Evolutionary conservation across 805 yeast genomes (phyloP), one percentile per base, ranked within the genome.

Genomic region (Lipomyces spencermartinsiae): DNA sequence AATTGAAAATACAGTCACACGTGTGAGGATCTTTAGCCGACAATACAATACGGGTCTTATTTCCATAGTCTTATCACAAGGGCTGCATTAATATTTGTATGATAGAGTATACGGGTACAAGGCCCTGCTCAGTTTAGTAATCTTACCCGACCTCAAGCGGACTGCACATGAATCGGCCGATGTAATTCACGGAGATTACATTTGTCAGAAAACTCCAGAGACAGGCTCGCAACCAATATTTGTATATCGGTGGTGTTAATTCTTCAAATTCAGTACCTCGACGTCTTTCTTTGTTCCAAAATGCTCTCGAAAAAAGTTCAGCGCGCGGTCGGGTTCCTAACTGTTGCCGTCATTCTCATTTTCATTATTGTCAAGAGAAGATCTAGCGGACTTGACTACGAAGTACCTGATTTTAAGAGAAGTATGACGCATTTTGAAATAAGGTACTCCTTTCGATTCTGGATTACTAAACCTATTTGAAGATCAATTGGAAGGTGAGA

Each of bases 401-500:
- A 59, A n/a, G 68, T 68, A 12, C 69, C 68, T 49, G 65, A 68
- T 34, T 65, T 62, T 56, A 59, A 55, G 39, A 56, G 59, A 14
- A 31, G 70, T 67, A 33, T 16, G 67, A 37, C 22, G n/a, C 4
- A n/a, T 10, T 9, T 7, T 25, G 37, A 1, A 29, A 3, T 14
- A 0, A 12, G 2, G 5, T 46, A 37, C 6, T 16, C 43, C n/a
- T 49, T 43, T 14, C 14, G 4, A 6, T 19, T 5, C 19, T 31
- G 29, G 34, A 19, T 19, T 22, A 34, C 2, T 8, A n/a, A 16
- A 14, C 12, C 39, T 12, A 12, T 33, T 49, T 43, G 56, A 9
- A 35, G 25, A 8, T n/a, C 10, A n/a, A 8, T 39, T 31, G 34
- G 39, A 25, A 10, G 29, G 19, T 19, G 19, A 58, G 56, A 35